Conservation (phyloP, 805 yeast genomes). For the Tetrapisispora nanseiensis region DNA sequence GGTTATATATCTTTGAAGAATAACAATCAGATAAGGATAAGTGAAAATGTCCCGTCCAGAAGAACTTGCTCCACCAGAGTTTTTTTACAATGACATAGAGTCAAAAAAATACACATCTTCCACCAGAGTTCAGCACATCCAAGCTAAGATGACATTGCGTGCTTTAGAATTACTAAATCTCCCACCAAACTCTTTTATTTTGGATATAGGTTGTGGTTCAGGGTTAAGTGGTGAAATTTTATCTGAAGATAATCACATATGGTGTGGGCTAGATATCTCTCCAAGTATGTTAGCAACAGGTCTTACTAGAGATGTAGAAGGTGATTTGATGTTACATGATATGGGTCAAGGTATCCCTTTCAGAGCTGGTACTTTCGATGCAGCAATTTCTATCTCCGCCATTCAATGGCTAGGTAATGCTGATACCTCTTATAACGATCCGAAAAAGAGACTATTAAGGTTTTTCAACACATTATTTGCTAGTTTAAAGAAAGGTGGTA, state of each 20-base stretch:
- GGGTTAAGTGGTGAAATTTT: conserved; percentile 92
- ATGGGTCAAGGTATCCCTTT: conserved; percentile 93
- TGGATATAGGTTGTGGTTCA: conserved; percentile 96
- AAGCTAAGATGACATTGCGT: conserved; percentile 93
- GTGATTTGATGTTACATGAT: conserved; percentile 85
- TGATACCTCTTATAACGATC: conserved; percentile 72
- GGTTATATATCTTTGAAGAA: too few species aligned
- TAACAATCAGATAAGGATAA: too few species aligned
- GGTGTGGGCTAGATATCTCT: conserved; percentile 96
- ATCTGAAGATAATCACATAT: conserved; percentile 72
- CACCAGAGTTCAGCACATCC: conserved; percentile 96
- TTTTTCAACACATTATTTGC: conserved; percentile 88
- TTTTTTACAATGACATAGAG: conserved; percentile 85
- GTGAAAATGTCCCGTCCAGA: conserved; percentile 90
- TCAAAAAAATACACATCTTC: conserved; percentile 84
- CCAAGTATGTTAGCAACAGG: conserved; percentile 95
- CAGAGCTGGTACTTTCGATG: conserved; percentile 93
- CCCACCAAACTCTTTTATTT: conserved; percentile 53
- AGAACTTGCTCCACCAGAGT: conserved; percentile 91
- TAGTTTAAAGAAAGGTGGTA: conserved; percentile 83
- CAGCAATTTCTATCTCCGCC: conserved; percentile 89
- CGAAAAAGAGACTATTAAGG: conserved; percentile 65
- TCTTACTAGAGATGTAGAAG: conserved; percentile 83
- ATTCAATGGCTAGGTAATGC: conserved; percentile 98
- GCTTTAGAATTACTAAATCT: conserved; percentile 81